phyloP scores from a whole-genome alignment of 331 rosid genomes.

The Arachis monticola region DNA sequence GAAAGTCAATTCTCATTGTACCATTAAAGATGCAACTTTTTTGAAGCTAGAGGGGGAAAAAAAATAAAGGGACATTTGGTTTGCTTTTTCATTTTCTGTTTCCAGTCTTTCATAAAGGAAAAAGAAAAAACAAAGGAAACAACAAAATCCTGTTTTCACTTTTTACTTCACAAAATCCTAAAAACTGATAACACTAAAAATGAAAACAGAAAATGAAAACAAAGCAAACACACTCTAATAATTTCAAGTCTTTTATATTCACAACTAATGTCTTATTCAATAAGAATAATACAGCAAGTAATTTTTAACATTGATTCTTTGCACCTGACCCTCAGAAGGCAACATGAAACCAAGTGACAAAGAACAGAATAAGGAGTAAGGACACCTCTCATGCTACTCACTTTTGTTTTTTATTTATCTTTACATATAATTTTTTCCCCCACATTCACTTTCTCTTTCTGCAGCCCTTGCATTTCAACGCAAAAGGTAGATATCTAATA shows the following conservation, averaged over 20 bases:
- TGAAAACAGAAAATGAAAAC: no score
- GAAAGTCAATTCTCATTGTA: slow-evolving; percentile 15
- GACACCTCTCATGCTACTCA: slow-evolving; percentile 28
- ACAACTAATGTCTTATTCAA: neutral
- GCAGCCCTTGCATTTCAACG: slow-evolving; percentile 7
- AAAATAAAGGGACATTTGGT: neutral
- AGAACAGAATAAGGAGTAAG: neutral
- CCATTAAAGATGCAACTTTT: slow-evolving; percentile 8
- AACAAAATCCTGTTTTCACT: no score
- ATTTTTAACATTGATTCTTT: slow-evolving; percentile 1
- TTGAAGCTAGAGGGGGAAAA: slow-evolving; percentile 3
- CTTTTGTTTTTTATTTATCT: neutral
- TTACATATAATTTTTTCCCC: neutral
- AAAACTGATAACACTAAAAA: no score
- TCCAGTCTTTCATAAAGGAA: no score
- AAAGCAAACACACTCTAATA: neutral
- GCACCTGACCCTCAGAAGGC: slow-evolving; percentile 25
- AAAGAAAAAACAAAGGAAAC: no score
- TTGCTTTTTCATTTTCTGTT: no score
- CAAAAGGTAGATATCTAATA: slow-evolving; percentile 21
- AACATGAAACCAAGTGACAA: slow-evolving; percentile 16
- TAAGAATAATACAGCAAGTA: slow-evolving; percentile 11
- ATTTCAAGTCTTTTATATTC: slow-evolving; percentile 8
- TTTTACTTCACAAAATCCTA: no score
- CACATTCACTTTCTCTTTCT: slow-evolving; percentile 17